phyloP scores from a whole-genome alignment of 2,329 filamentous ascomycete species.

The Ceratocystis papillata region DNA sequence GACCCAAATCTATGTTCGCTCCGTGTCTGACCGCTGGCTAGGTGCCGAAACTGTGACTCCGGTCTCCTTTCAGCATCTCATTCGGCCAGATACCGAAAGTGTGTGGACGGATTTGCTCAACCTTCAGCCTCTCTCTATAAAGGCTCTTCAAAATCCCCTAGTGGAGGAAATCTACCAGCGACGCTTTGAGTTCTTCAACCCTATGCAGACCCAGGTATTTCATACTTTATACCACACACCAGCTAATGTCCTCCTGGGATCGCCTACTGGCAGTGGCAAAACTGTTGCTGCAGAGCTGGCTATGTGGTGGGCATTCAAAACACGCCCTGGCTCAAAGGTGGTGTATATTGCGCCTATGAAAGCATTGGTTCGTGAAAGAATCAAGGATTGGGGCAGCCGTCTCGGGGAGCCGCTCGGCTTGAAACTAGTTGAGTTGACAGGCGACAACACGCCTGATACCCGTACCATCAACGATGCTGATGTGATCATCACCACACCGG shows the following conservation, averaged over 20 bases:
- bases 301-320: constrained; percentile 99
- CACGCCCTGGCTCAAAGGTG: constrained; percentile 88
- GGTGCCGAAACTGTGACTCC: constrained; percentile 92
- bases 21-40: constrained; percentile 90
- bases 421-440: constrained; percentile 88
- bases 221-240: constrained; percentile 89
- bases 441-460: constrained; percentile 94
- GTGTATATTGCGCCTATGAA: constrained; percentile 99
- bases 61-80: constrained; percentile 94
- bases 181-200: constrained; percentile 94
- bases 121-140: constrained; percentile 77
- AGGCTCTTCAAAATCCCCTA: constrained; percentile 73
- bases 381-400: constrained; percentile 84
- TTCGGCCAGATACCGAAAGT: constrained; percentile 92
- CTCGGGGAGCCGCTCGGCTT: constrained; percentile 73
- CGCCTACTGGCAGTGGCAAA: constrained; percentile 93
- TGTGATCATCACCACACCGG: constrained; percentile 97
- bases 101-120: constrained; percentile 91
- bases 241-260: constrained; percentile 86
- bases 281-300: constrained; percentile 91
- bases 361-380: constrained; percentile 87
- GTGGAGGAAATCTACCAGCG: constrained; percentile 81
- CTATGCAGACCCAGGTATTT: constrained; percentile 98
- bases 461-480: constrained; percentile 90
- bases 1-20: constrained; percentile 89